Conservation (phyloP, 495 filamentous ascomycete genomes). For the Annulohypoxylon bovei region DNA sequence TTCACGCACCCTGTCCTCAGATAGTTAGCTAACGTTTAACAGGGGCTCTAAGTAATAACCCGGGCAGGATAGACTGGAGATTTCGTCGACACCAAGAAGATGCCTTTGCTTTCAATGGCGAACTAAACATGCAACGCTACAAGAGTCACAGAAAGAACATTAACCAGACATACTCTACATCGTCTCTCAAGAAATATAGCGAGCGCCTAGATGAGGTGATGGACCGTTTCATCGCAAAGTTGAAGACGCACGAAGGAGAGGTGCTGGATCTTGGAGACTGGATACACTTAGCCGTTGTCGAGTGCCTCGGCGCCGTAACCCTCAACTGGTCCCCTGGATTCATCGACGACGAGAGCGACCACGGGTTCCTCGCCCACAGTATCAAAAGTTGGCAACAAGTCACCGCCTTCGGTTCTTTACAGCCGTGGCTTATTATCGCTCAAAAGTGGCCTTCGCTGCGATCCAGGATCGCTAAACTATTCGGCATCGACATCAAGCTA, state of each 20-base stretch:
- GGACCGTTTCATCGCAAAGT: conserved; percentile 28
- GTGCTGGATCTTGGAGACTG: conserved; percentile 53
- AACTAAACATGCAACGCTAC: conserved; percentile 52
- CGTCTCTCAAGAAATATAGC: conserved; percentile 52
- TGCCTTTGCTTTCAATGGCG: conserved; percentile 36
- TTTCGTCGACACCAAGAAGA: conserved; percentile 24
- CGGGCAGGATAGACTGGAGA: conserved; percentile 23
- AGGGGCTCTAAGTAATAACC: conserved; percentile 18
- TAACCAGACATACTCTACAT: conserved; percentile 48
- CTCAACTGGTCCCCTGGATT: conserved; percentile 55
- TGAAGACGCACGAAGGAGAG: conserved; percentile 40
- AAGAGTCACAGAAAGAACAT: conserved; percentile 52
- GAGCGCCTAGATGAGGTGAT: conserved; percentile 48
- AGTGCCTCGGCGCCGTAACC: conserved; percentile 53
- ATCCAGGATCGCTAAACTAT: conserved; percentile 11
- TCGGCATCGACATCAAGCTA: conserved; percentile 14
- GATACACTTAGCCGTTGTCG: conserved; percentile 56
- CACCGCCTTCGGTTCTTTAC: conserved; percentile 46
- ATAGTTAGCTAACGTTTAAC: neutral
- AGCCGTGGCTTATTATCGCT: conserved; percentile 4
- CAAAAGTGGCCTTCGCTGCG: conserved; percentile 24
- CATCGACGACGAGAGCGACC: conserved; percentile 46
- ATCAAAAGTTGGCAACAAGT: conserved; percentile 51
- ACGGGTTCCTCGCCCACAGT: conserved; percentile 49
- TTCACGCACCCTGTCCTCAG: neutral